Percentiles rank a stretch among this genome's conserved stretches.
Conservation (phyloP, 2,329 filamentous ascomycete species). For the Fusarium staphyleae region DNA sequence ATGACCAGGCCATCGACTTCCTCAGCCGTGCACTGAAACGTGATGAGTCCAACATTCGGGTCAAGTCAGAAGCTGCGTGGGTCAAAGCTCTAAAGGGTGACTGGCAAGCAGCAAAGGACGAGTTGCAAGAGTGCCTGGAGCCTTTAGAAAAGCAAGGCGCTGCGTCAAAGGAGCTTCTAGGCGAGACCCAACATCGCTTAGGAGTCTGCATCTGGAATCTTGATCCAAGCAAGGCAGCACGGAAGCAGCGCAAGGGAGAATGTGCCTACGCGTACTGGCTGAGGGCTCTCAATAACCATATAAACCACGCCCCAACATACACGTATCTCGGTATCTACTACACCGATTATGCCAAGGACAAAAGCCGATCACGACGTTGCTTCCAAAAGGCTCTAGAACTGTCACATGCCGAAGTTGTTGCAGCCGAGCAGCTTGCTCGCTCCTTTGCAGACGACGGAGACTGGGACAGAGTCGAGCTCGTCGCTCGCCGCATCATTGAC, state of each 20-base stretch:
- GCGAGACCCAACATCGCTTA: slow-evolving; percentile 85
- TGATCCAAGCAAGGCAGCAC: slow-evolving; percentile 74
- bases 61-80: slow-evolving; percentile 90
- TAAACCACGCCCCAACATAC: slow-evolving; percentile 89
- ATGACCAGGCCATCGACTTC: slow-evolving; percentile 80
- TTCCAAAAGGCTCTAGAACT: slow-evolving; percentile 97
- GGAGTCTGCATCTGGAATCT: slow-evolving; percentile 88
- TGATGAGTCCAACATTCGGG: slow-evolving; percentile 76
- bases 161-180: slow-evolving; percentile 71
- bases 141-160: slow-evolving; percentile 68
- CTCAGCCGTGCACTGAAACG: slow-evolving; percentile 76
- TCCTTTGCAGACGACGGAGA: slow-evolving; percentile 90
- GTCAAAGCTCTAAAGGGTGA: slow-evolving; percentile 85
- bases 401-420: slow-evolving; percentile 83
- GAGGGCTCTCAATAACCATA: slow-evolving; percentile 81
- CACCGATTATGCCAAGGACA: slow-evolving; percentile 87
- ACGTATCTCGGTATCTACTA: slow-evolving; percentile 92
- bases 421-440: slow-evolving; percentile 84
- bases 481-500: slow-evolving; percentile 88
- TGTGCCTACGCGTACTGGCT: slow-evolving; percentile 82
- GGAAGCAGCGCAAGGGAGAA: slow-evolving; percentile 77
- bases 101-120: slow-evolving; percentile 69
- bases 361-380: slow-evolving; percentile 84
- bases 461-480: slow-evolving; percentile 95
- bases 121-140: slow-evolving; percentile 74